These are phyloP conservation scores for Knoxdaviesia capensis DNA, from an alignment of 2,329 filamentous ascomycete genomes.

Conservation along the genomic window DNA sequence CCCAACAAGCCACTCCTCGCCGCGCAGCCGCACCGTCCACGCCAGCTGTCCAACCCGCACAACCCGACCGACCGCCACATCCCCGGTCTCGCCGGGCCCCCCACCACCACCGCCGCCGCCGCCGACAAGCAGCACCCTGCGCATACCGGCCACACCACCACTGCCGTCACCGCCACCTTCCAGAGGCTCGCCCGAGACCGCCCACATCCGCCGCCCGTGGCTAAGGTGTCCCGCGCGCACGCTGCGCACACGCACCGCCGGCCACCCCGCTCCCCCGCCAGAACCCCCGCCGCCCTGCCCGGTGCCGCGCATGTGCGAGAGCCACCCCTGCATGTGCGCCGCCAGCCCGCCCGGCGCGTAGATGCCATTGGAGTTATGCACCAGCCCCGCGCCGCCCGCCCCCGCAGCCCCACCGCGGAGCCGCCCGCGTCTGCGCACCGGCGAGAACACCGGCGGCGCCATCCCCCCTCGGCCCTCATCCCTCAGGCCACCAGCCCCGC, in stretches of 20 bases:
- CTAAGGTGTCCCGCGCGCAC: too few relatives aligned
- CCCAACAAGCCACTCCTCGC: slow-evolving; percentile 1
- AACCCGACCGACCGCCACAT: not conserved
- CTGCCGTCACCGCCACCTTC: not conserved
- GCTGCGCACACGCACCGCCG: not conserved
- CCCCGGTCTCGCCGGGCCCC: not conserved
- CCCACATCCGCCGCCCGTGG: too few relatives aligned
- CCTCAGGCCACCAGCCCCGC: too few relatives aligned
- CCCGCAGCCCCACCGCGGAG: slow-evolving; percentile 6
- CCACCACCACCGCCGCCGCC: not conserved
- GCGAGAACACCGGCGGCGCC: too few relatives aligned
- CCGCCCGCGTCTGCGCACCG: too few relatives aligned
- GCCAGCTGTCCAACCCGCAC: not conserved
- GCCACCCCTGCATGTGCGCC: slow-evolving; percentile 18
- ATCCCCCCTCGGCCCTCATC: too few relatives aligned
- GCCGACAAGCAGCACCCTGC: not conserved
- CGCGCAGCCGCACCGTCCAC: slow-evolving; percentile 1
- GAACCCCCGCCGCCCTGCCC: slow-evolving; percentile 1
- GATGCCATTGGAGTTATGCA: slow-evolving; percentile 2
- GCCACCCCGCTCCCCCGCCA: not conserved
- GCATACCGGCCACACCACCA: not conserved
- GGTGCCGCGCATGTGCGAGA: slow-evolving; percentile 14
- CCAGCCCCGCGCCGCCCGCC: slow-evolving; percentile 10
- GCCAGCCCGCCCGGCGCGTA: slow-evolving; percentile 18
- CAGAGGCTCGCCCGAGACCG: too few relatives aligned